Evolutionary conservation across 768 basidiomycete species (phyloP).

Genomic region (Tremella yokohamensis): DNA sequence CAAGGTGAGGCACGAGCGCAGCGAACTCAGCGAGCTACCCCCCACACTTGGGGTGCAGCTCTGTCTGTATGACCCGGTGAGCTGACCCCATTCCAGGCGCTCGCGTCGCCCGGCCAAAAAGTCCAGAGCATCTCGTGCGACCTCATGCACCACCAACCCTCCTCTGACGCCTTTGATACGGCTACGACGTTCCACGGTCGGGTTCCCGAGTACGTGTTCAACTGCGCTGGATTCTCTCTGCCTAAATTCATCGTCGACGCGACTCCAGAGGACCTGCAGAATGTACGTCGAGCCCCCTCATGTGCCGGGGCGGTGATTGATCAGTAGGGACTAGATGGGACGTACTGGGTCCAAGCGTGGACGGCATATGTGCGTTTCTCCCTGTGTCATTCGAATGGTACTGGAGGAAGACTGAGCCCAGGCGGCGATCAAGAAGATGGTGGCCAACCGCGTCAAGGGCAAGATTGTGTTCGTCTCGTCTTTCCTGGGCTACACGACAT

Average conservation of each 20-base stretch:
- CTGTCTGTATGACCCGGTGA: background rate
- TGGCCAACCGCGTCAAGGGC: conserved; percentile 57
- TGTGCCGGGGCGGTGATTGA: background rate
- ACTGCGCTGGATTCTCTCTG: conserved; percentile 65
- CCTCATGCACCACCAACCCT: conserved; percentile 57
- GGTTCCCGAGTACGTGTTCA: conserved; percentile 71
- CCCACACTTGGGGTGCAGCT: background rate
- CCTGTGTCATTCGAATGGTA: background rate
- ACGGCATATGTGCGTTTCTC: conserved; percentile 56
- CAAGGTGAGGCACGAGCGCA: conserved; percentile 57
- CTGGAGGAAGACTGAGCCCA: conserved; percentile 43
- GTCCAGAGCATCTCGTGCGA: conserved; percentile 67
- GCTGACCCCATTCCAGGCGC: conserved; percentile 13
- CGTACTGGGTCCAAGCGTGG: conserved; percentile 55
- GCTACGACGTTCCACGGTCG: conserved; percentile 61
- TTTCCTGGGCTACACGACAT: conserved; percentile 67
- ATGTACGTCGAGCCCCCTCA: conserved; percentile 20
- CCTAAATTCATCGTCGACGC: conserved; percentile 75
- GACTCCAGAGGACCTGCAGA: conserved; percentile 59
- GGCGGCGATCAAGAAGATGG: conserved; percentile 68
- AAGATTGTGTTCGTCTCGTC: conserved; percentile 76
- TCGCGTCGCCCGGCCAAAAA: conserved; percentile 57
- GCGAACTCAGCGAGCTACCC: background rate
- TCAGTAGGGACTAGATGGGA: conserved; percentile 13
- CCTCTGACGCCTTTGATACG: conserved; percentile 62